Evolutionary conservation across 768 basidiomycete species (phyloP).

Genomic region (Inosperma sp.): DNA sequence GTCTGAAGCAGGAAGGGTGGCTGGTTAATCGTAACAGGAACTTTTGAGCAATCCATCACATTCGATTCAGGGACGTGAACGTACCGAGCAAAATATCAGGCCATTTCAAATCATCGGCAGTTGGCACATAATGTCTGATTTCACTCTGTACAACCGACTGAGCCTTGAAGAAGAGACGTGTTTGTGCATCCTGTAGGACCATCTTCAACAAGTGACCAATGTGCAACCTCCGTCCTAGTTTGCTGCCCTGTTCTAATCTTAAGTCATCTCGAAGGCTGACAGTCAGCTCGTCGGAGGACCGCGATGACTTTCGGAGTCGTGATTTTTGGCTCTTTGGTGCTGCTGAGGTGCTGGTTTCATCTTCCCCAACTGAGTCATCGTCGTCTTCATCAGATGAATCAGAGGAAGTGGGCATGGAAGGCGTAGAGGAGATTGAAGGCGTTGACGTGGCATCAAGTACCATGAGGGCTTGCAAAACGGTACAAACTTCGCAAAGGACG

Average conservation of each 20-base stretch:
- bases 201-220: conserved; percentile 79
- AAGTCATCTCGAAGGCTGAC: too few species aligned
- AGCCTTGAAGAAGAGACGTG: conserved; percentile 91
- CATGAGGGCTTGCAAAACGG: conserved; percentile 93
- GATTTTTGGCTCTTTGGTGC: conserved; percentile 11
- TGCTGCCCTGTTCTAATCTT: conserved; percentile 8
- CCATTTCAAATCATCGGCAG: conserved; percentile 77
- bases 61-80: conserved; percentile 23
- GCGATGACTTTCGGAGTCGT: not conserved
- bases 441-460: conserved; percentile 67
- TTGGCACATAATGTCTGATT: conserved; percentile 77
- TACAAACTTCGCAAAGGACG: conserved; percentile 91
- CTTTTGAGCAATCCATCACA: conserved; percentile 2
- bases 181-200: conserved; percentile 95
- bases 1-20: conserved; percentile 39
- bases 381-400: conserved; percentile 31
- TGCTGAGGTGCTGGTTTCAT: not conserved
- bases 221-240: conserved; percentile 50
- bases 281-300: not conserved
- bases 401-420: conserved; percentile 16
- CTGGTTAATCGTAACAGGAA: not conserved
- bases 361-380: conserved; percentile 21
- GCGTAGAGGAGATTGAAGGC: conserved; percentile 14
- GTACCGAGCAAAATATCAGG: conserved; percentile 74
- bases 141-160: conserved; percentile 88